These are phyloP conservation scores for Ceratocystis alfenasii DNA, from an alignment of 2,329 filamentous ascomycete species.

Conservation along the genomic window DNA sequence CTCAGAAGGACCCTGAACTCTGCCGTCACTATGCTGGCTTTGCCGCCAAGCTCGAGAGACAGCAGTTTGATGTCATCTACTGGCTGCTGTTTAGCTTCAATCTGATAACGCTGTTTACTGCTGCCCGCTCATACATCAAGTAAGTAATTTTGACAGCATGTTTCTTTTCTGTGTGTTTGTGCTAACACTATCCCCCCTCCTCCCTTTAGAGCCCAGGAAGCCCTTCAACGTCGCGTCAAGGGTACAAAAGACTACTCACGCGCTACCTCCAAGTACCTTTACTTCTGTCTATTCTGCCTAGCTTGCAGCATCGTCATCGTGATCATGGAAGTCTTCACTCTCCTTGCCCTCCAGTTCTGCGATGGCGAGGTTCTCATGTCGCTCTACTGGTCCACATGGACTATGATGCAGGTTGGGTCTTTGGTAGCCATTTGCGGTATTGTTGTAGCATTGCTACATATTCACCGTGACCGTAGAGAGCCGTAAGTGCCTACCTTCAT, in stretches of 20 bases:
- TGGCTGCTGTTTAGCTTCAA: conserved; percentile 37
- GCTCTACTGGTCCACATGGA: conserved; percentile 51
- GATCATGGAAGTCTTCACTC: conserved; percentile 43
- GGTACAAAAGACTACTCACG: conserved; percentile 28
- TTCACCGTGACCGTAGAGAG: conserved; percentile 38
- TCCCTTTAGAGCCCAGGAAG: conserved; percentile 28
- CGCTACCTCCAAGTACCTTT: conserved; percentile 34
- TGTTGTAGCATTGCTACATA: conserved; percentile 41
- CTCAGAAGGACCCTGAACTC: conserved; percentile 27
- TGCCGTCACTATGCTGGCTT: conserved; percentile 36
- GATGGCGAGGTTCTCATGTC: conserved; percentile 49
- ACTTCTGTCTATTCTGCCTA: conserved; percentile 36
- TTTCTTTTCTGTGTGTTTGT: neutral
- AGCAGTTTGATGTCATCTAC: conserved; percentile 37
- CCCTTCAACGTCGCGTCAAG: conserved; percentile 31
- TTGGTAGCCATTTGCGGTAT: conserved; percentile 48
- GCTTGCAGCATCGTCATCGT: conserved; percentile 35
- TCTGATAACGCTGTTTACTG: conserved; percentile 35
- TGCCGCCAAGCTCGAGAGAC: conserved; percentile 32
- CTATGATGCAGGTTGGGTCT: conserved; percentile 46
- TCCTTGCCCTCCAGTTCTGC: conserved; percentile 46
- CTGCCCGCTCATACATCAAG: conserved; percentile 34
- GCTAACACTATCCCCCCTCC: conserved; percentile 1
- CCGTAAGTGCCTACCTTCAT: conserved; percentile 33
- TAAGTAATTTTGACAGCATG: conserved; percentile 25